Evolutionary conservation across 352 stramenopile genomes (phyloP).

Genomic region (Pilasporangium apinafurcum): DNA sequence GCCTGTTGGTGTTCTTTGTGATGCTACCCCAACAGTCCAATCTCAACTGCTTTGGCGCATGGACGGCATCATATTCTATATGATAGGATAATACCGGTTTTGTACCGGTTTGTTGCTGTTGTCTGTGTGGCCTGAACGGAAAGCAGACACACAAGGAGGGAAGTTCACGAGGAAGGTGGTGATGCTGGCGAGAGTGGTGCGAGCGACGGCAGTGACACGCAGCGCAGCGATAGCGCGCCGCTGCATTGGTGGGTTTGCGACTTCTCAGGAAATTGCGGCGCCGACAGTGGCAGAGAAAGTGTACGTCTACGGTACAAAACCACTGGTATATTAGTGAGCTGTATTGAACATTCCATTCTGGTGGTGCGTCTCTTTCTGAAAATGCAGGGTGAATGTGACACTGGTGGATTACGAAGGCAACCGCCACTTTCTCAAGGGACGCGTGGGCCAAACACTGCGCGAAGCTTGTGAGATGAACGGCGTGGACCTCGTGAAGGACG

Average conservation of each 20-base stretch:
- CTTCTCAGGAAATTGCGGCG: conserved; percentile 14
- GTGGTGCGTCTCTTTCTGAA: conserved; percentile 1
- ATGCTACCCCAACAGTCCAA: no score
- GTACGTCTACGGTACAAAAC: conserved; percentile 16
- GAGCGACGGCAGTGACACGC: conserved; percentile 8
- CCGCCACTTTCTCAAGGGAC: conserved; percentile 78
- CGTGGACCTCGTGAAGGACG: conserved; percentile 74
- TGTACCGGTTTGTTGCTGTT: conserved; percentile 2
- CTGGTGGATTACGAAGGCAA: conserved; percentile 86
- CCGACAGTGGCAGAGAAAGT: conserved; percentile 58
- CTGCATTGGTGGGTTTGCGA: conserved; percentile 48
- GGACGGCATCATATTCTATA: background rate
- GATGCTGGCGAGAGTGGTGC: conserved; percentile 38
- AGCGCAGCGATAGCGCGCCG: conserved; percentile 24
- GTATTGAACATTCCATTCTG: background rate
- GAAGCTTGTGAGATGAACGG: conserved; percentile 80
- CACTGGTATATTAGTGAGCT: background rate
- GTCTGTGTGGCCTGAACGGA: background rate
- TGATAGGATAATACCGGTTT: conserved; percentile 1
- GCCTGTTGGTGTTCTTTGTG: no score
- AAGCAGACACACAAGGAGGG: conserved; percentile 1
- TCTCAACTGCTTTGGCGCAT: no score
- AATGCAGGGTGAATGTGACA: conserved; percentile 73
- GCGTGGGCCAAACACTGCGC: conserved; percentile 74
- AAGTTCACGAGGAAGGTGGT: conserved; percentile 2